Conservation (phyloP, 2,329 filamentous ascomycete genomes). For the Aspergillus hortae region DNA sequence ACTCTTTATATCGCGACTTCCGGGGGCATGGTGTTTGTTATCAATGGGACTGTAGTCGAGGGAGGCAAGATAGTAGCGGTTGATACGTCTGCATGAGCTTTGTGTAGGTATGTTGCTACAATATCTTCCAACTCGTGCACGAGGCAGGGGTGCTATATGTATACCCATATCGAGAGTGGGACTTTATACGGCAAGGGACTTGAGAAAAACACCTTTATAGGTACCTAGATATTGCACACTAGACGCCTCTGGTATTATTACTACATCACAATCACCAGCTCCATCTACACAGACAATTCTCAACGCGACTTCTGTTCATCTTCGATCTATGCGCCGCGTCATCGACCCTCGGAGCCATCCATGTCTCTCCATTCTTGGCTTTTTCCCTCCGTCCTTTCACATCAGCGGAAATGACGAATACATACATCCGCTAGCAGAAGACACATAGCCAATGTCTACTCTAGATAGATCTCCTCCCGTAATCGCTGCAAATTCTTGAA, state of each 20-base stretch:
- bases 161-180: not conserved
- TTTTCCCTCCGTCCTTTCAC: not conserved
- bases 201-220: too few relatives aligned
- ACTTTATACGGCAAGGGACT: too few relatives aligned
- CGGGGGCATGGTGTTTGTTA: slow-evolving; percentile 3
- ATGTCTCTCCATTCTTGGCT: slow-evolving; percentile 1
- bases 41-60: slow-evolving; percentile 7
- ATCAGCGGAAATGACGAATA: not conserved
- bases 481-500: slow-evolving; percentile 52
- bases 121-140: not conserved
- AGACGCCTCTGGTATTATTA: too few relatives aligned
- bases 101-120: not conserved
- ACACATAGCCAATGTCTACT: slow-evolving; percentile 26
- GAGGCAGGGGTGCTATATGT: not conserved
- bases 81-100: slow-evolving; percentile 1
- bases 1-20: slow-evolving; percentile 4
- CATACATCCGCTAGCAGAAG: not conserved
- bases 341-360: not conserved
- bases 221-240: too few relatives aligned
- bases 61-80: slow-evolving; percentile 4
- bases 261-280: too few relatives aligned
- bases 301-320: not conserved
- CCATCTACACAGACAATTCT: too few relatives aligned
- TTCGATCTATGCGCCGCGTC: slow-evolving; percentile 2
- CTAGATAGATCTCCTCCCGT: slow-evolving; percentile 52